These are phyloP conservation scores for Rhododendron henanense DNA, from an alignment of 148 eudicot species.

Conservation along the genomic window DNA sequence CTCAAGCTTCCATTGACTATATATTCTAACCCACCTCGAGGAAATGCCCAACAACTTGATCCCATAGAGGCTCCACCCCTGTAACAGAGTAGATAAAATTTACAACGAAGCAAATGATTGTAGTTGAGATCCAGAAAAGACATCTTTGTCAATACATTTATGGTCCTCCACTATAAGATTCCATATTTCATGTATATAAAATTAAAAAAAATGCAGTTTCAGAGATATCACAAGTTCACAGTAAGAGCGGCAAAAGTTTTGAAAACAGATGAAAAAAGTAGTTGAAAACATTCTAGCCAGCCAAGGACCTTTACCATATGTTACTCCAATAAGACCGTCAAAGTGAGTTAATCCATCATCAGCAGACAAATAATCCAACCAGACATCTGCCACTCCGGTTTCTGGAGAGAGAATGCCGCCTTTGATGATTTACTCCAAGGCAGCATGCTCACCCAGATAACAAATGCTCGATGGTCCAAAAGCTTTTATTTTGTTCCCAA, in stretches of 20 bases:
- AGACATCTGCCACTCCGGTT: neutral
- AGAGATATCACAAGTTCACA: neutral
- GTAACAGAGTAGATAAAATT: constrained; percentile 17
- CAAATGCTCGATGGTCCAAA: neutral
- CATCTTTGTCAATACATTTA: neutral
- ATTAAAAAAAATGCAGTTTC: neutral
- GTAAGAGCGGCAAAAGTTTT: neutral
- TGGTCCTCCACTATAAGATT: neutral
- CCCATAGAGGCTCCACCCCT: constrained; percentile 99
- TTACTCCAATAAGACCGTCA: neutral
- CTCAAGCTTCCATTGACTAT: neutral
- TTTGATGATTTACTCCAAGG: neutral
- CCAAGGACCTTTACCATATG: neutral
- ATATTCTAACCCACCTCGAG: constrained; percentile 57
- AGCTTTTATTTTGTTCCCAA: neutral
- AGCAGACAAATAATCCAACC: neutral
- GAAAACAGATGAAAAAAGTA: neutral
- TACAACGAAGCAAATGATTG: neutral
- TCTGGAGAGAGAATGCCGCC: neutral
- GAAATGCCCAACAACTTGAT: constrained; percentile 76
- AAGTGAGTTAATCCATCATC: neutral
- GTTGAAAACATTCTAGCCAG: neutral
- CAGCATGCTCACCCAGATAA: neutral
- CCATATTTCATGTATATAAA: neutral
- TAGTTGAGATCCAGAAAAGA: constrained; percentile 4